phyloP scores from a whole-genome alignment of 192 early-diverging fungal species.

The Coemansia sp. region DNA sequence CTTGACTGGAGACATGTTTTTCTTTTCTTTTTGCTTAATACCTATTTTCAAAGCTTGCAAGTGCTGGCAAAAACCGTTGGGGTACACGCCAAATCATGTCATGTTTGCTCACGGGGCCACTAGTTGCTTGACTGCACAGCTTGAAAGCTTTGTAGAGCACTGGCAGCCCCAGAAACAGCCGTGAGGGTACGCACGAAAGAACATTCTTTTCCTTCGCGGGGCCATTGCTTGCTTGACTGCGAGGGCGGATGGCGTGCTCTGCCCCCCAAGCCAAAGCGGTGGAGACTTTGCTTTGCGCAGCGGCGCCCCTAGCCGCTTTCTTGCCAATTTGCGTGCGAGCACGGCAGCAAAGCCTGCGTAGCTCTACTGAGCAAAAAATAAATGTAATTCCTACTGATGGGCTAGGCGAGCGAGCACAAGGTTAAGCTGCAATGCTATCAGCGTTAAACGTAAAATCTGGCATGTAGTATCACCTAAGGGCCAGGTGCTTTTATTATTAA shows the following conservation, averaged over 20 bases:
- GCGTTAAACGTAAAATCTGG: too few species aligned
- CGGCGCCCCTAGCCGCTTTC: too few species aligned
- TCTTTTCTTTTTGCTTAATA: neutral
- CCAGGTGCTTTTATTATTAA: too few species aligned
- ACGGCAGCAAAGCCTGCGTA: too few species aligned
- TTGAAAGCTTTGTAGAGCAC: neutral
- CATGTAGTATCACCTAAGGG: too few species aligned
- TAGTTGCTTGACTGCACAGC: neutral
- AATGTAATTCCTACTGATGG: too few species aligned
- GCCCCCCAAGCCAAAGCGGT: neutral
- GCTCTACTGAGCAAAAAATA: too few species aligned
- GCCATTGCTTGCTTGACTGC: neutral
- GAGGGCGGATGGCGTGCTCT: neutral
- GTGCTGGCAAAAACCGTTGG: neutral
- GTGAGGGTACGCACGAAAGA: neutral
- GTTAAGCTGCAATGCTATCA: too few species aligned
- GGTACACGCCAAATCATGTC: neutral
- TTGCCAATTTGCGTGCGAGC: too few species aligned
- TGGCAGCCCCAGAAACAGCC: neutral
- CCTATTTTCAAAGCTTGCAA: neutral
- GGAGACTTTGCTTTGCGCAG: neutral
- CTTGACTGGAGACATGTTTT: neutral
- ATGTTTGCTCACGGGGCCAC: neutral
- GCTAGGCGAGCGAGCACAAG: too few species aligned
- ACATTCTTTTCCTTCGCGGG: neutral